These are phyloP conservation scores for Penicillium turbatum DNA, from an alignment of 495 filamentous ascomycete genomes.

Conservation along the genomic window DNA sequence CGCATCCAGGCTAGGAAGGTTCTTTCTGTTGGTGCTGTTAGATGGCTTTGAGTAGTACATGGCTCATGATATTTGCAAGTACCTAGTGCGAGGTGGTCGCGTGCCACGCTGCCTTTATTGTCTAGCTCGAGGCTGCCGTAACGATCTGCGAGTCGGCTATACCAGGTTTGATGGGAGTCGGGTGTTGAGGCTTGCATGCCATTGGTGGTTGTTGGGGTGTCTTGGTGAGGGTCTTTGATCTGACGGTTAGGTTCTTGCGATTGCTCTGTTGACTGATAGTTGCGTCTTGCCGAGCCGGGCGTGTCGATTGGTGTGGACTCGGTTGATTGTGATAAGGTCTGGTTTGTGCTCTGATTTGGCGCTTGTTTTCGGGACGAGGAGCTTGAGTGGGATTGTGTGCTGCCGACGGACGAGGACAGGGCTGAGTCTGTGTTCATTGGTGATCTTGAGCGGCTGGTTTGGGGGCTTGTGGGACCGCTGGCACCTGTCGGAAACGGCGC, in stretches of 20 bases:
- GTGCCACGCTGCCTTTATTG: constrained; percentile 92
- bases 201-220: background rate
- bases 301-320: constrained; percentile 36
- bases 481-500: constrained; percentile 21
- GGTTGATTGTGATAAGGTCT: constrained; percentile 15
- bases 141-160: constrained; percentile 52
- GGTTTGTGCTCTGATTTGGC: constrained; percentile 7
- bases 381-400: constrained; percentile 24
- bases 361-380: constrained; percentile 15
- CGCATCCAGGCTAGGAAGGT: constrained; percentile 97
- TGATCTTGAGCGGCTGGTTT: constrained; percentile 23
- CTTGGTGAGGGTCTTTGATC: background rate
- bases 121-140: constrained; percentile 86
- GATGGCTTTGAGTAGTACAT: background rate
- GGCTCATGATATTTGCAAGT: constrained; percentile 8
- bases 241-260: constrained; percentile 5
- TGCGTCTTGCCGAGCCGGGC: constrained; percentile 20
- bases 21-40: constrained; percentile 59
- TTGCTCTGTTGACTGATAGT: constrained; percentile 36
- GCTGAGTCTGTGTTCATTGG: constrained; percentile 18
- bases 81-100: constrained; percentile 94
- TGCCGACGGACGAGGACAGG: constrained; percentile 25
- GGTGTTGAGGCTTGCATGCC: constrained; percentile 8
- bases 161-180: constrained; percentile 42
- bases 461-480: constrained; percentile 9